A percentile compares a stretch with the other conserved stretches of the same genome.
phyloP scores from a whole-genome alignment of 2,329 filamentous ascomycete genomes.

The Furcasterigmium furcatum region DNA sequence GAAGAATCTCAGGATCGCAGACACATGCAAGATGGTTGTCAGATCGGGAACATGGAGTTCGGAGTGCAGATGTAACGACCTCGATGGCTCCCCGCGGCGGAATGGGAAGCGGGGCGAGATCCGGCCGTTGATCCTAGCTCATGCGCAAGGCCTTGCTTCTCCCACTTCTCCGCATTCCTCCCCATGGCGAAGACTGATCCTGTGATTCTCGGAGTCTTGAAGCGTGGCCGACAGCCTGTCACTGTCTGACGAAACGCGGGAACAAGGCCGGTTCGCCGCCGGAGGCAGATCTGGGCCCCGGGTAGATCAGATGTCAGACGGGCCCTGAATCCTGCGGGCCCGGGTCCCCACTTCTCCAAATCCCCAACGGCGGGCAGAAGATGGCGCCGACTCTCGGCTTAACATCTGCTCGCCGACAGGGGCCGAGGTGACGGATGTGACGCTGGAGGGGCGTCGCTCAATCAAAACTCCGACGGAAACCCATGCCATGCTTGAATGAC shows the following conservation, averaged over 20 bases:
- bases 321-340: too few relatives aligned
- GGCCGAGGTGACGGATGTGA: background rate
- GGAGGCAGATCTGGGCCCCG: too few relatives aligned
- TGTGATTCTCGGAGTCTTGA: background rate
- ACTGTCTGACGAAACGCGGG: too few relatives aligned
- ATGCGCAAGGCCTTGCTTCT: too few relatives aligned
- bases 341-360: background rate
- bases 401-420: background rate
- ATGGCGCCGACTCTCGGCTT: background rate
- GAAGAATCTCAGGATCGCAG: too few relatives aligned
- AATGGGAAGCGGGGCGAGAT: too few relatives aligned
- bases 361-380: background rate
- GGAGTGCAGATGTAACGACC: background rate
- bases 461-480: background rate
- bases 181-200: too few relatives aligned
- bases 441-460: background rate
- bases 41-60: background rate
- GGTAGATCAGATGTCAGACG: too few relatives aligned
- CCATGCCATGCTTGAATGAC: background rate
- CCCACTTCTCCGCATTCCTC: background rate
- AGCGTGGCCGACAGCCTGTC: constrained; percentile 1
- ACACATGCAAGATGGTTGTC: background rate
- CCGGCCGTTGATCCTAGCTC: too few relatives aligned
- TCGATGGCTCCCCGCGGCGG: too few relatives aligned
- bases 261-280: too few relatives aligned